Percentiles rank a stretch among this genome's conserved stretches.
These are phyloP conservation scores for Avena atlantica DNA, from an alignment of 176 grass and related monocot genomes.

Conservation along the genomic window DNA sequence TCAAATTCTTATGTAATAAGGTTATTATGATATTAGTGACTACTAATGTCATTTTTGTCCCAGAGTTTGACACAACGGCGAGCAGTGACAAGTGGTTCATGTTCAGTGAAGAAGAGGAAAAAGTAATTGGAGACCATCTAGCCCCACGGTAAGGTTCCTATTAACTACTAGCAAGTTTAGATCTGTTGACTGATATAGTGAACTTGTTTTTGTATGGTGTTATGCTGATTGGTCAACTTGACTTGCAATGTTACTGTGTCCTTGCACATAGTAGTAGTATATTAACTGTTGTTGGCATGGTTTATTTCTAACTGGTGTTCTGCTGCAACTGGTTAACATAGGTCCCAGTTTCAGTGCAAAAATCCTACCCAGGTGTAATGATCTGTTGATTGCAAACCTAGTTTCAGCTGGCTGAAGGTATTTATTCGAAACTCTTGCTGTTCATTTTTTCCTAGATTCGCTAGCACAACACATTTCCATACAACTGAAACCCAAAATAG, in stretches of 20 bases:
- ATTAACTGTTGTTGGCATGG: neutral
- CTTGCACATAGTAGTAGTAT: neutral
- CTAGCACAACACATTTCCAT: neutral
- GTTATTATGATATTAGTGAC: conserved; percentile 30
- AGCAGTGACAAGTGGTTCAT: conserved; percentile 56
- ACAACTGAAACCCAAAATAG: neutral
- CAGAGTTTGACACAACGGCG: conserved; percentile 43
- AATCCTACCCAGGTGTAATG: conserved; percentile 16
- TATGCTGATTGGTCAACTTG: neutral
- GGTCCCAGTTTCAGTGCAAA: conserved; percentile 19
- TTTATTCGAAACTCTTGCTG: neutral
- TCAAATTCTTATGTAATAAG: conserved; percentile 14
- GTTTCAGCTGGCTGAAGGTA: conserved; percentile 42
- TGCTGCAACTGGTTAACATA: conserved; percentile 34
- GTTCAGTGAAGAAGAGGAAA: conserved; percentile 54
- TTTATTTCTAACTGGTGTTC: conserved; percentile 4
- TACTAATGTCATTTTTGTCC: conserved; percentile 33
- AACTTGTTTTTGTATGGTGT: neutral
- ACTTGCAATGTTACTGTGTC: neutral
- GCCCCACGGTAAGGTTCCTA: conserved; percentile 42
- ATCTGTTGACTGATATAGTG: neutral
- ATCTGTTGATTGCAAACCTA: neutral
- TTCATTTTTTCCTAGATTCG: neutral
- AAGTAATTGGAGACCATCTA: conserved; percentile 43
- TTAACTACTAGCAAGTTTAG: conserved; percentile 2